Conservation (phyloP, 2,329 filamentous ascomycete genomes). For the Pseudogymnoascus sp. region DNA sequence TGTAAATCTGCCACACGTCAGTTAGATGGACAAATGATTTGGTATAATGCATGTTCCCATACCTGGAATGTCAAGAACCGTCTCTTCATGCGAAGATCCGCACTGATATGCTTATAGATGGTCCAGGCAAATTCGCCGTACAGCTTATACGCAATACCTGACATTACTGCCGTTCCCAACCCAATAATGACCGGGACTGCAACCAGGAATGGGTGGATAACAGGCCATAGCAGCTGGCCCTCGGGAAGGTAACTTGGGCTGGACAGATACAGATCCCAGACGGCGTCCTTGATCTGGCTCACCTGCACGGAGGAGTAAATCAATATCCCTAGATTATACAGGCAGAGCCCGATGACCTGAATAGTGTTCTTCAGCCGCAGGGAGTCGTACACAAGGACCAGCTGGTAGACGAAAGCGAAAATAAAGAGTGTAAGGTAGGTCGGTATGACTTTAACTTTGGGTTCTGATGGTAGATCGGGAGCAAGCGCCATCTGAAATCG, state of each 20-base stretch:
- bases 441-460: slow-evolving; percentile 52
- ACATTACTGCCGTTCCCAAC: slow-evolving; percentile 64
- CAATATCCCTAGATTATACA: slow-evolving; percentile 85
- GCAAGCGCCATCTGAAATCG: slow-evolving; percentile 64
- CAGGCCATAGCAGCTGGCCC: slow-evolving; percentile 52
- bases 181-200: slow-evolving; percentile 81
- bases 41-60: slow-evolving; percentile 23
- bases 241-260: slow-evolving; percentile 36
- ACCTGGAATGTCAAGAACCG: slow-evolving; percentile 96
- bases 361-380: slow-evolving; percentile 95
- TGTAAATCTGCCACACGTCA: slow-evolving; percentile 70
- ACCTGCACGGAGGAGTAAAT: slow-evolving; percentile 91
- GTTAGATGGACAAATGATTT: not conserved
- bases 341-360: slow-evolving; percentile 89
- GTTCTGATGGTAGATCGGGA: slow-evolving; percentile 38
- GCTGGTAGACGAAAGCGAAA: slow-evolving; percentile 90
- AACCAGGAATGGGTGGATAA: slow-evolving; percentile 69
- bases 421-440: slow-evolving; percentile 96
- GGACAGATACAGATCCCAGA: slow-evolving; percentile 43
- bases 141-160: slow-evolving; percentile 81
- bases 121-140: slow-evolving; percentile 99
- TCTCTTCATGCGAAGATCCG: slow-evolving; percentile 93
- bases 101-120: slow-evolving; percentile 98
- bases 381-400: slow-evolving; percentile 87
- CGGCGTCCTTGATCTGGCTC: slow-evolving; percentile 76